A percentile compares a stretch with the other conserved stretches of the same genome.
phyloP scores from a whole-genome alignment of 1,284 basidiomycete species.

The Spongispora temasekensis region DNA sequence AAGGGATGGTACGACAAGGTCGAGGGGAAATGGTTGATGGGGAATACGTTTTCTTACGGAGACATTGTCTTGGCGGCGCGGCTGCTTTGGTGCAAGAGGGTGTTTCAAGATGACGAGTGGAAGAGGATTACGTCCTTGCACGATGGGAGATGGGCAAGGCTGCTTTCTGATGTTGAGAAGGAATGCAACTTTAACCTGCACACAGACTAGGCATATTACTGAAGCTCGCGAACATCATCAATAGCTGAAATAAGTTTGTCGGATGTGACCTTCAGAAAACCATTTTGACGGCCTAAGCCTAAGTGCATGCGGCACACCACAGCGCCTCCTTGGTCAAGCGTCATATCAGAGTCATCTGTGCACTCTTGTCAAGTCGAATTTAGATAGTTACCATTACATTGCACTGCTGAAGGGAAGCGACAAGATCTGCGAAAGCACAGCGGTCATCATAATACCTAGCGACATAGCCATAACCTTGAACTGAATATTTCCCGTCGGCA shows the following conservation, averaged over 20 bases:
- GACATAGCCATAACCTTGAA: too few species aligned
- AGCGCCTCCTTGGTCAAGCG: too few species aligned
- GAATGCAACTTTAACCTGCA: slow-evolving; percentile 21
- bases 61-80: slow-evolving; percentile 24
- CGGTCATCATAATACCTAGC: too few species aligned
- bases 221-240: too few species aligned
- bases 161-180: slow-evolving; percentile 16
- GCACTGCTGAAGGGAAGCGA: too few species aligned
- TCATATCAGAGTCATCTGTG: too few species aligned
- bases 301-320: too few species aligned
- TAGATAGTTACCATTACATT: too few species aligned
- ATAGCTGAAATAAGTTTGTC: slow-evolving; percentile 70
- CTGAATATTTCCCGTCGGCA: too few species aligned
- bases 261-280: slow-evolving; percentile 62
- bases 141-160: slow-evolving; percentile 23
- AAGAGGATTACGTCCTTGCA: slow-evolving; percentile 20
- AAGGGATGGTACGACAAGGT: slow-evolving; percentile 18
- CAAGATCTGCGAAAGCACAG: too few species aligned
- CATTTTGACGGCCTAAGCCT: too few species aligned
- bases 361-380: too few species aligned
- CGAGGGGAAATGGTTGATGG: slow-evolving; percentile 31
- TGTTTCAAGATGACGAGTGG: slow-evolving; percentile 27
- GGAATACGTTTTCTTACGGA: slow-evolving; percentile 32
- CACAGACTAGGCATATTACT: neutral
- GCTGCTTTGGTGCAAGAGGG: slow-evolving; percentile 17